Evolutionary conservation across 2,329 filamentous ascomycete species (phyloP), one percentile per base, ranked within the genome.

Genomic region (Nannizzia gypsea): DNA sequence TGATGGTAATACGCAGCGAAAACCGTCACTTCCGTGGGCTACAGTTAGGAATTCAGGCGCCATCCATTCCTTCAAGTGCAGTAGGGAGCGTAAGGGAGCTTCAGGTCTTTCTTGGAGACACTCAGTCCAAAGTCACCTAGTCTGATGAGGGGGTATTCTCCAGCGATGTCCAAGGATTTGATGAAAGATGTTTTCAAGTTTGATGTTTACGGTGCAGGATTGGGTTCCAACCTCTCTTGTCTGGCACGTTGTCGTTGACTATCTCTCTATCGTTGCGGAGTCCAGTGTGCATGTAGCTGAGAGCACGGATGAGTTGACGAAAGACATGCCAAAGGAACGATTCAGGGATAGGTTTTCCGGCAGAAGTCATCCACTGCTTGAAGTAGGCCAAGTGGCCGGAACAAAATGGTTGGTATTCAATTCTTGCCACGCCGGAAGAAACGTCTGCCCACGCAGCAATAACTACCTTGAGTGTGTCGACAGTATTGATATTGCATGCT

Each of bases 191-290:
- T 59, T 59, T 2, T 55, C 63, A 2, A 63, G 61, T 55, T 66
- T 67, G 56, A 67, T 63, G 48, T 67, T n/a, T 65, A 1, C 64
- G 48, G 38, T 67, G 66, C 34, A 67, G 22, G 42, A 67, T 58
- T 0, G 44, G 38, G 26, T 20, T 26, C 61, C 64, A 64, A 8
- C 34, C 50, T 15, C 34, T 6, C 20, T 46, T 6, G 24, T 44
- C 48, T 8, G 59, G 54, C 15, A 44, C 26, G n/a, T 48, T 28
- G 13, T 59, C 15, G 22, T 17, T 38, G 31, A 61, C 57, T 15
- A 36, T 34, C 15, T 59, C 28, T 1, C 24, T n/a, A 11, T 55
- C 38, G n/a, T 58, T 17, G n/a, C n/a, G 24, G 11, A 61, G 56
- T 9, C 64, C 64, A 28, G 52, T 56, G 28, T 67, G 64, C 15